These are phyloP conservation scores for Sutorius australiensis DNA, from an alignment of 768 basidiomycete species.

Conservation along the genomic window DNA sequence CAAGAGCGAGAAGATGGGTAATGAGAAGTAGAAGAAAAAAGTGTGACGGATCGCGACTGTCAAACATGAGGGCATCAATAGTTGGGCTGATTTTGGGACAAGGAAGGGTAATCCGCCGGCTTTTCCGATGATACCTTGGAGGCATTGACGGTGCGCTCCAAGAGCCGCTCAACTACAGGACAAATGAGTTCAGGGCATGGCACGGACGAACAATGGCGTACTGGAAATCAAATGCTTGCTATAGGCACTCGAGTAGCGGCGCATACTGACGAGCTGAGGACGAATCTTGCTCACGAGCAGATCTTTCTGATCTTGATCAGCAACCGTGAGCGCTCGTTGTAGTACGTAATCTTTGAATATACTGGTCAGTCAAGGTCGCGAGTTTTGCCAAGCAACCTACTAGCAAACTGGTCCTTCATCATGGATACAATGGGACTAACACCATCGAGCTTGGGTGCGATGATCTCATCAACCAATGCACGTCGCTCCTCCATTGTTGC, in stretches of 20 bases:
- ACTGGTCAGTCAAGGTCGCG: slow-evolving; percentile 2
- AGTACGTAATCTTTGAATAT: slow-evolving; percentile 70
- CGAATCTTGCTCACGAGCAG: slow-evolving; percentile 57
- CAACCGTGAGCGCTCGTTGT: slow-evolving; percentile 69
- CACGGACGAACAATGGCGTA: slow-evolving; percentile 35
- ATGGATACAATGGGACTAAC: slow-evolving; percentile 61
- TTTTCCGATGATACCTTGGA: slow-evolving; percentile 26
- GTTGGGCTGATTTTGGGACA: slow-evolving; percentile 24
- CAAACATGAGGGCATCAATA: slow-evolving; percentile 12
- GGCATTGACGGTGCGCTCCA: slow-evolving; percentile 46
- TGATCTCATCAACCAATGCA: slow-evolving; percentile 76
- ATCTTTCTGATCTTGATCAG: slow-evolving; percentile 70
- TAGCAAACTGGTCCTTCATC: slow-evolving; percentile 88
- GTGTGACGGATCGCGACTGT: slow-evolving; percentile 6
- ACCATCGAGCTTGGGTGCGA: slow-evolving; percentile 61
- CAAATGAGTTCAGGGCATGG: slow-evolving; percentile 8
- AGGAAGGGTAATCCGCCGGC: slow-evolving; percentile 29
- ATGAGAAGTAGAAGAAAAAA: background rate
- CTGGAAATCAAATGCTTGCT: slow-evolving; percentile 81
- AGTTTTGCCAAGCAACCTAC: slow-evolving; percentile 43
- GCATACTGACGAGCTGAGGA: slow-evolving; percentile 67
- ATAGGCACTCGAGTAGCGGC: slow-evolving; percentile 66
- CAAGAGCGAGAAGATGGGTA: slow-evolving; percentile 11
- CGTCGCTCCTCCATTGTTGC: slow-evolving; percentile 63
- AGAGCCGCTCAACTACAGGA: slow-evolving; percentile 60